Percentiles rank a stretch among this genome's conserved stretches.
Evolutionary conservation across 495 filamentous ascomycete genomes (phyloP).

Genomic region (Aspergillus egyptiacus): DNA sequence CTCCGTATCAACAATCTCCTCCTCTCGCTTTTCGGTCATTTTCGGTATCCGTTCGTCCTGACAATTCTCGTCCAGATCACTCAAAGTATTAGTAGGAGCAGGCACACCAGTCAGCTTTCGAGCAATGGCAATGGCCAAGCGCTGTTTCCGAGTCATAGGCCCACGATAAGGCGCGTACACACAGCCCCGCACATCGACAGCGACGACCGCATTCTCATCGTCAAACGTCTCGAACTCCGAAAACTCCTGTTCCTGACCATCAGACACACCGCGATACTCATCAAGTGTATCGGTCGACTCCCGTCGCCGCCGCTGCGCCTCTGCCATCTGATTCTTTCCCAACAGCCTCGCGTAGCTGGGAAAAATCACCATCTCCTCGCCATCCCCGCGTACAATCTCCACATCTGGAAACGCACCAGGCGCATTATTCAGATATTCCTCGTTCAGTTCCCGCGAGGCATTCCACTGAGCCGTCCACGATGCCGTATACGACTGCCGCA

Average conservation of each 20-base stretch:
- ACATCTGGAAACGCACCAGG: conserved; percentile 77
- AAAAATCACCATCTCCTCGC: conserved; percentile 91
- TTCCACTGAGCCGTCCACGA: conserved; percentile 49
- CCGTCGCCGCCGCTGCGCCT: conserved; percentile 15
- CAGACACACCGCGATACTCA: conserved; percentile 31
- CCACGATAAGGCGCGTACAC: conserved; percentile 79
- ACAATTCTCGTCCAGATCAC: conserved; percentile 23
- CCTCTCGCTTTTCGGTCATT: conserved; percentile 36
- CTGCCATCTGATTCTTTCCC: conserved; percentile 24
- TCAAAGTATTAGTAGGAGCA: conserved; percentile 43
- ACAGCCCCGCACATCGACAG: conserved; percentile 91
- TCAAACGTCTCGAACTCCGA: conserved; percentile 63
- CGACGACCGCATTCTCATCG: conserved; percentile 75
- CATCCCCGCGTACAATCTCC: conserved; percentile 66
- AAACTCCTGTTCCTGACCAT: conserved; percentile 29
- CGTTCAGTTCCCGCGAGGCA: conserved; percentile 38
- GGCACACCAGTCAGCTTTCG: conserved; percentile 80
- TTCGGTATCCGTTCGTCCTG: conserved; percentile 16
- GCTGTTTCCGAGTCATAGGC: conserved; percentile 82
- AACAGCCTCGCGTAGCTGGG: conserved; percentile 81
- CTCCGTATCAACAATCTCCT: conserved; percentile 62
- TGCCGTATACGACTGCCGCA: conserved; percentile 73
- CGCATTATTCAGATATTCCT: conserved; percentile 56
- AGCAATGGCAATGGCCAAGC: conserved; percentile 76
- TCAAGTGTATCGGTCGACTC: conserved; percentile 34